A percentile compares a stretch with the other conserved stretches of the same genome.
These are phyloP conservation scores for Inga laurina DNA, from an alignment of 306 rosid genomes.

Conservation along the genomic window DNA sequence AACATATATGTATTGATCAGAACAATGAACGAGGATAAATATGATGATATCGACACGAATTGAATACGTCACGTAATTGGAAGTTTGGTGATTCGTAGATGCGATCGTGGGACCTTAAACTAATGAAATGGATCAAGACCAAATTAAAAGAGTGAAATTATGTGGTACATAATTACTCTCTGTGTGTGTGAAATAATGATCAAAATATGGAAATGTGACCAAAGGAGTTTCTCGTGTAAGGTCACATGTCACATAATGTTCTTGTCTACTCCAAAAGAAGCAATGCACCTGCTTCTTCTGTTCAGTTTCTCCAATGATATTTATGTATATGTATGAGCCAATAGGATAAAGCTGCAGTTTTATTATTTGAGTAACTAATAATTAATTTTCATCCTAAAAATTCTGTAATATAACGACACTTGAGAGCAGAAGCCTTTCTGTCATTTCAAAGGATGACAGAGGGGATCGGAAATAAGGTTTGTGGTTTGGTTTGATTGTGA, in stretches of 20 bases:
- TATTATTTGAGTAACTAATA: neutral
- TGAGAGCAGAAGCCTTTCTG: neutral
- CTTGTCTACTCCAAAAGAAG: slow-evolving; percentile 26
- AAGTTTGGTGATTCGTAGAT: too few relatives aligned
- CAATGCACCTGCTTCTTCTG: slow-evolving; percentile 22
- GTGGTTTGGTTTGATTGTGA: neutral
- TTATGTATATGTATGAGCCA: neutral
- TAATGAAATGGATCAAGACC: neutral
- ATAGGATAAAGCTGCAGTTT: neutral
- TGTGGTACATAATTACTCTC: neutral
- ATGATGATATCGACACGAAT: too few relatives aligned
- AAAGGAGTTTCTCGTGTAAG: slow-evolving; percentile 13
- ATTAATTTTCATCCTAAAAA: neutral
- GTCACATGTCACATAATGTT: slow-evolving; percentile 27
- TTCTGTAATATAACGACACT: neutral
- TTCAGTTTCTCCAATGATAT: neutral
- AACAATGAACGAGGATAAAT: too few relatives aligned
- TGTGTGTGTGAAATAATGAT: neutral
- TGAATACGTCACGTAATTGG: too few relatives aligned
- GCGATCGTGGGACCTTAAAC: slow-evolving; percentile 21
- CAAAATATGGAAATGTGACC: slow-evolving; percentile 1
- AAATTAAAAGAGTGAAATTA: neutral
- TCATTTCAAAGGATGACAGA: neutral
- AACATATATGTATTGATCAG: too few relatives aligned
- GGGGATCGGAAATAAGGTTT: neutral